Percentiles rank a stretch among this genome's conserved stretches.
phyloP scores from a whole-genome alignment of 148 eudicot species.

The Gaultheria prostrata region DNA sequence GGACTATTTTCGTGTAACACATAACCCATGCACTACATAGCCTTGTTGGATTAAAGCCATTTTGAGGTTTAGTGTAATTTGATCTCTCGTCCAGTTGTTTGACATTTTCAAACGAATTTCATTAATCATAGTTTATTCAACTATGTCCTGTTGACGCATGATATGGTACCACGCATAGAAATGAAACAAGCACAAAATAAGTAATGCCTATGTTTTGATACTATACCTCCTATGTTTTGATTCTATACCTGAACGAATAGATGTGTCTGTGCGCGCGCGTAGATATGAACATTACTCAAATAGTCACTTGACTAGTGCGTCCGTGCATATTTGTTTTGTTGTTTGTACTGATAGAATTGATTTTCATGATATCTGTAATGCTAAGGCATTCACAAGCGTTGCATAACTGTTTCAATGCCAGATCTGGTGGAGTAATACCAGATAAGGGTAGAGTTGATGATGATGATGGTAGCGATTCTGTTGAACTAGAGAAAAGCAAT shows the following conservation, averaged over 20 bases:
- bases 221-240: not conserved
- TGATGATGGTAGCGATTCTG: slow-evolving; percentile 29
- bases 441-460: slow-evolving; percentile 29
- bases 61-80: not conserved
- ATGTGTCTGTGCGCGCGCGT: not conserved
- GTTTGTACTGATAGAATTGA: not conserved
- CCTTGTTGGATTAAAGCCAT: not conserved
- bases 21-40: not conserved
- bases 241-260: too few relatives aligned
- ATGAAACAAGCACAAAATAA: not conserved
- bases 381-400: not conserved
- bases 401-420: slow-evolving; percentile 16
- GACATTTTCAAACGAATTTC: not conserved
- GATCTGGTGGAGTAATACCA: slow-evolving; percentile 25
- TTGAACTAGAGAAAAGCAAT: slow-evolving; percentile 43
- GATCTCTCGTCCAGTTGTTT: not conserved
- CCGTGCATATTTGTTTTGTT: slow-evolving; percentile 1
- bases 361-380: not conserved
- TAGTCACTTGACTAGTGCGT: not conserved
- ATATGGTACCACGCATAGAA: not conserved
- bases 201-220: not conserved
- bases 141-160: not conserved
- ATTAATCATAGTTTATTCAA: not conserved
- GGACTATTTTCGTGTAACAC: not conserved
- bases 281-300: not conserved